Evolutionary conservation across 2,329 filamentous ascomycete species (phyloP).

Genomic region (Ceratocystis lukuohia): DNA sequence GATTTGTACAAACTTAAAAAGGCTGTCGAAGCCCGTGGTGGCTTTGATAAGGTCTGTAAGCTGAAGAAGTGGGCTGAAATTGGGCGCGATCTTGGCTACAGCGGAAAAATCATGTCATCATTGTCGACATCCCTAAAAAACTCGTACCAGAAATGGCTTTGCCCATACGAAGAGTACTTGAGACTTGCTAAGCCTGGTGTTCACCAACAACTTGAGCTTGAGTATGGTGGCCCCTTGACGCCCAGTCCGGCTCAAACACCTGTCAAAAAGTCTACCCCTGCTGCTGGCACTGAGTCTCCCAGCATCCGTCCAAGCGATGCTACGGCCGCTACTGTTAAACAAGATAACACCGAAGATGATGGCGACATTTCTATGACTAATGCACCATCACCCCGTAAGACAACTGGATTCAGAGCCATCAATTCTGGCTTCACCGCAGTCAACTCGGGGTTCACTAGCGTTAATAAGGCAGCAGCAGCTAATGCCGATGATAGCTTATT

Average conservation of each 20-base stretch:
- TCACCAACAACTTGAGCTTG: slow-evolving; percentile 86
- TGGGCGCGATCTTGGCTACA: slow-evolving; percentile 89
- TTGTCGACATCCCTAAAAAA: slow-evolving; percentile 96
- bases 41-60: slow-evolving; percentile 94
- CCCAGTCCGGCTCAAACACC: slow-evolving; percentile 58
- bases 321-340: slow-evolving; percentile 36
- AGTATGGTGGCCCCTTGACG: slow-evolving; percentile 84
- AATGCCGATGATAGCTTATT: slow-evolving; percentile 4
- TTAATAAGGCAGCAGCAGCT: slow-evolving; percentile 34
- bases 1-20: slow-evolving; percentile 95
- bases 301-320: slow-evolving; percentile 43
- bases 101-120: slow-evolving; percentile 99
- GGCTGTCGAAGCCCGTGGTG: slow-evolving; percentile 83
- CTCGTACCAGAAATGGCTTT: slow-evolving; percentile 92
- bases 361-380: slow-evolving; percentile 38
- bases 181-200: slow-evolving; percentile 83
- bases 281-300: slow-evolving; percentile 53
- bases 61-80: slow-evolving; percentile 99
- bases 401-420: slow-evolving; percentile 47
- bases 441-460: slow-evolving; percentile 54
- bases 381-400: slow-evolving; percentile 28
- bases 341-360: slow-evolving; percentile 33
- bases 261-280: slow-evolving; percentile 46
- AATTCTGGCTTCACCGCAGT: slow-evolving; percentile 59
- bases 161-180: slow-evolving; percentile 92